Evolutionary conservation across 306 rosid genomes (phyloP).

Genomic region (Vigna nakashimae): DNA sequence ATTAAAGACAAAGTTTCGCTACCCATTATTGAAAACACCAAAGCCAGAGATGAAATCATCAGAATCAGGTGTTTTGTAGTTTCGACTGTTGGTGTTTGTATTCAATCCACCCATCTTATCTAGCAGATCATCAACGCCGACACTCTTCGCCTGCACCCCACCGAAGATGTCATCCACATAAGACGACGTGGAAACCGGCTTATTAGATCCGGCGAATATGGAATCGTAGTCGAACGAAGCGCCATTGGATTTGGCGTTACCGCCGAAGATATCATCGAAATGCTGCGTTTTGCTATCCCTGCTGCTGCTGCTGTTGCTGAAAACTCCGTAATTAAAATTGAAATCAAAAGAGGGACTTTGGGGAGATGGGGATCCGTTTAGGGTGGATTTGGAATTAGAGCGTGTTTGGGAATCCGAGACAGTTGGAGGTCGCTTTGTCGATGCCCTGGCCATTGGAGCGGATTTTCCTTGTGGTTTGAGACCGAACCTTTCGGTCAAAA

Average conservation of each 20-base stretch:
- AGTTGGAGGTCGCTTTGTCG: conserved; percentile 54
- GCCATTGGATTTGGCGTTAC: conserved; percentile 40
- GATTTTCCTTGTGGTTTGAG: conserved; percentile 88
- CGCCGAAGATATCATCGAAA: conserved; percentile 58
- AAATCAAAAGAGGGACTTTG: conserved; percentile 47
- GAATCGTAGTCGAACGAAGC: conserved; percentile 63
- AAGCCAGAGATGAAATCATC: conserved; percentile 85
- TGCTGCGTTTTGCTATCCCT: conserved; percentile 37
- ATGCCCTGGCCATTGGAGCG: conserved; percentile 77
- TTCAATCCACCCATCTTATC: conserved; percentile 58
- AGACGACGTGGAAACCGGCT: conserved; percentile 47
- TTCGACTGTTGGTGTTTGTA: conserved; percentile 40
- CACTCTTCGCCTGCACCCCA: conserved; percentile 57
- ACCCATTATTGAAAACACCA: conserved; percentile 69
- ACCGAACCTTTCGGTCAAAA: conserved; percentile 77
- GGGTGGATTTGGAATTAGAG: conserved; percentile 51
- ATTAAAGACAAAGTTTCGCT: conserved; percentile 15
- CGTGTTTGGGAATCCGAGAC: conserved; percentile 33
- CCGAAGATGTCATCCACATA: conserved; percentile 75
- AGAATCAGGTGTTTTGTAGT: conserved; percentile 41
- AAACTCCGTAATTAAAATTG: conserved; percentile 40
- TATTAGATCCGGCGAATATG: conserved; percentile 57
- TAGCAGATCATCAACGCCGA: conserved; percentile 60
- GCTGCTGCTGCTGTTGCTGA: conserved; percentile 11
- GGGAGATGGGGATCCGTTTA: conserved; percentile 52